Conservation (phyloP, 306 rosid genomes). For the Malus sieversii region DNA sequence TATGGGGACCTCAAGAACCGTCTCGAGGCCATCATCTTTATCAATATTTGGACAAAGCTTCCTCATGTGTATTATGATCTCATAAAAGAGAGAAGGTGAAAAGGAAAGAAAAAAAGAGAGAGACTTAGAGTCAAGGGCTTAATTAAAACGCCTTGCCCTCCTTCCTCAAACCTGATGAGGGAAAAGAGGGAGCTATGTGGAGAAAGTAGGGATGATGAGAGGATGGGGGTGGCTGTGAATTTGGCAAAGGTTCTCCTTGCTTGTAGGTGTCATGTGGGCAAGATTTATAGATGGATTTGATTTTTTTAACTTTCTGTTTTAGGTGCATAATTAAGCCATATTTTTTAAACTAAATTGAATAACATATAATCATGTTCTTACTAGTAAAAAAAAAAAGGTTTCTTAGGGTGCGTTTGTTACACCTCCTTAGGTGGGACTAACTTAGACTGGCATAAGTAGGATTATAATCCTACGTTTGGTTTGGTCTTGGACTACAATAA, state of each 20-base stretch:
- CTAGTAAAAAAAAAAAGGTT: not conserved
- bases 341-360: not conserved
- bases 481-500: no score
- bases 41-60: constrained; percentile 88
- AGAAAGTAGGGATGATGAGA: constrained; percentile 11
- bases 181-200: constrained; percentile 19
- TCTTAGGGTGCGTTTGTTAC: no score
- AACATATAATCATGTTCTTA: constrained; percentile 15
- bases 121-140: constrained; percentile 17
- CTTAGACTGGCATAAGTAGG: no score
- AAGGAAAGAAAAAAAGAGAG: not conserved
- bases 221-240: constrained; percentile 2
- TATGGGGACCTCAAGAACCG: constrained; percentile 83
- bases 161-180: constrained; percentile 16
- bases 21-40: constrained; percentile 82
- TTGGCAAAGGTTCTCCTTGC: constrained; percentile 54
- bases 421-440: no score
- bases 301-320: not conserved
- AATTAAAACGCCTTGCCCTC: constrained; percentile 9
- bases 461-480: no score
- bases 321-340: not conserved
- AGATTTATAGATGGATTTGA: not conserved
- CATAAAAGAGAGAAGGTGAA: constrained; percentile 1
- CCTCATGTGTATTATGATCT: constrained; percentile 34
- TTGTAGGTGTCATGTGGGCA: constrained; percentile 47